A percentile compares a stretch with the other conserved stretches of the same genome.
phyloP scores from a whole-genome alignment of 257 asterid genomes.

The Lycium barbarum region DNA sequence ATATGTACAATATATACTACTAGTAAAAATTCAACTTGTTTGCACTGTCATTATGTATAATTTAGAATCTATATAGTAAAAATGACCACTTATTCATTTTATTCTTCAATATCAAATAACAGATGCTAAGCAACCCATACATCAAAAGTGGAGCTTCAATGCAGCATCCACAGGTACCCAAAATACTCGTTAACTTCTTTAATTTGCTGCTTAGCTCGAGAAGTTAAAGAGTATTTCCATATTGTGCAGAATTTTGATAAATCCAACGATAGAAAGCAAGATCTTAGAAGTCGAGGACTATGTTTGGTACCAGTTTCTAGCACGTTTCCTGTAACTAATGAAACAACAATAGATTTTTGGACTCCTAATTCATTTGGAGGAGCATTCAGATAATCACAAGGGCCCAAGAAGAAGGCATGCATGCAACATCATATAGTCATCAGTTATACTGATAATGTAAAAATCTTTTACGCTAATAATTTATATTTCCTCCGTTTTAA shows the following conservation, averaged over 20 bases:
- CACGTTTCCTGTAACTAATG: conserved; percentile 82
- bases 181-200: not conserved
- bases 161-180: conserved; percentile 66
- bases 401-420: not conserved
- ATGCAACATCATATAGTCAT: not conserved
- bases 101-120: conserved; percentile 26
- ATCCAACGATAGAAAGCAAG: conserved; percentile 65
- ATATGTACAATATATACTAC: no score
- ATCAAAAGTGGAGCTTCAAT: conserved; percentile 77
- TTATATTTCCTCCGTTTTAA: no score
- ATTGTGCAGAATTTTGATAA: conserved; percentile 34
- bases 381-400: conserved; percentile 55
- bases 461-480: no score
- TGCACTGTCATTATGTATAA: no score
- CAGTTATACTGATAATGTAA: no score
- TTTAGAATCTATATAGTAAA: no score
- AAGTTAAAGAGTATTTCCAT: no score
- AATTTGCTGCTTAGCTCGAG: no score
- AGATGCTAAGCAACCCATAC: conserved; percentile 76
- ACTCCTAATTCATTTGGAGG: conserved; percentile 79
- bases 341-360: conserved; percentile 77
- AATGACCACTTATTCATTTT: no score
- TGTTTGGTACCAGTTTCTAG: conserved; percentile 83
- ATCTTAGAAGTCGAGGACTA: conserved; percentile 80
- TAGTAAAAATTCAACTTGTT: no score